Conservation (phyloP, 2,329 filamentous ascomycete species). For the Fusarium clavum region DNA sequence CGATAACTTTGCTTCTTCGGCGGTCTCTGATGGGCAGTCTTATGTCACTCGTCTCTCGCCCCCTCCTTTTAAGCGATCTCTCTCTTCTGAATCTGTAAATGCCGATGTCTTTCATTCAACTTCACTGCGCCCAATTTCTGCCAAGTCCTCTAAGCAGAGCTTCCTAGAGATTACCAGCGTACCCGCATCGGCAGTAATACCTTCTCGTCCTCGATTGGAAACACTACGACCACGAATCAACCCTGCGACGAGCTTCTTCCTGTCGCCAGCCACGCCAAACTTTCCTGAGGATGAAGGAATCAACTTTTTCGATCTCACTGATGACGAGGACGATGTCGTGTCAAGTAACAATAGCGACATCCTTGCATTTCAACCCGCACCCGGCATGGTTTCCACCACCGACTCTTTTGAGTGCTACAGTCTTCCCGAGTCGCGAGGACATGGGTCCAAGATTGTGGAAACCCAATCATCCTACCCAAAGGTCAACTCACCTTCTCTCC, state of each 20-base stretch:
- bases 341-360: constrained; percentile 53
- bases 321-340: constrained; percentile 56
- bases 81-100: constrained; percentile 47
- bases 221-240: constrained; percentile 45
- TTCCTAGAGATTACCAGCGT: constrained; percentile 21
- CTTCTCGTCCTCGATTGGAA: constrained; percentile 40
- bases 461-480: constrained; percentile 39
- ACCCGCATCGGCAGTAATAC: constrained; percentile 38
- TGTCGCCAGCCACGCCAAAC: constrained; percentile 53
- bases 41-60: constrained; percentile 64
- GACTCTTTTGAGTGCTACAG: constrained; percentile 57
- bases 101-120: constrained; percentile 40
- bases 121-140: constrained; percentile 43
- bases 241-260: constrained; percentile 44
- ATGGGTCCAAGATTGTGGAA: constrained; percentile 33
- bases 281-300: constrained; percentile 57
- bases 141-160: constrained; percentile 26
- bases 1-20: constrained; percentile 70
- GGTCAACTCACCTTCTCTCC: constrained; percentile 43
- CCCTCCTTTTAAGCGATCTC: constrained; percentile 60
- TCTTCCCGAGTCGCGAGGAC: constrained; percentile 54
- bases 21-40: constrained; percentile 57
- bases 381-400: constrained; percentile 20
- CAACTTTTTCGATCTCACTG: constrained; percentile 61
- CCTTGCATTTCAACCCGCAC: constrained; percentile 44